A percentile compares a stretch with the other conserved stretches of the same genome.
Evolutionary conservation across 1,139 yeast genomes (phyloP).

Genomic region (Nakaseomyces glabratus): DNA sequence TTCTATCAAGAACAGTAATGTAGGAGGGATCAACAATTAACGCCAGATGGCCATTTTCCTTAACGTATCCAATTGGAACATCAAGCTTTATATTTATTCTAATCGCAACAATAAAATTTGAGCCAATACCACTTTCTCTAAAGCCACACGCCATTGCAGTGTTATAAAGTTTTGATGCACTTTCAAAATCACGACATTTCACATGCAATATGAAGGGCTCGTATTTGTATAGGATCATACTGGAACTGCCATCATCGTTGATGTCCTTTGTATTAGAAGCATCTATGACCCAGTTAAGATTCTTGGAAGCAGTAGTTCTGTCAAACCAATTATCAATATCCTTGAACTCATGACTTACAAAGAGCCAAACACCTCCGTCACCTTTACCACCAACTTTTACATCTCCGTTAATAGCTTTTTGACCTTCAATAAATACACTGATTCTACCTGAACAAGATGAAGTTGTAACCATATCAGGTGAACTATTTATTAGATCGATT

Average conservation of each 20-base stretch:
- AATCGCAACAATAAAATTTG: slow-evolving; percentile 69
- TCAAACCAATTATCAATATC: slow-evolving; percentile 48
- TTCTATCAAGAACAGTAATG: slow-evolving; percentile 39
- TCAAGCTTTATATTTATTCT: slow-evolving; percentile 58
- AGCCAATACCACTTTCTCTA: slow-evolving; percentile 79
- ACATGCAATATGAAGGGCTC: slow-evolving; percentile 83
- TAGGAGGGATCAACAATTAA: slow-evolving; percentile 45
- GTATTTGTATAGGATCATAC: slow-evolving; percentile 63
- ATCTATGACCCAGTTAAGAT: not conserved
- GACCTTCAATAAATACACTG: slow-evolving; percentile 70
- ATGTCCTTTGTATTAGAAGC: slow-evolving; percentile 3
- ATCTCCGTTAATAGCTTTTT: slow-evolving; percentile 22
- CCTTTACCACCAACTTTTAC: slow-evolving; percentile 74
- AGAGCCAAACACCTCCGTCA: slow-evolving; percentile 76
- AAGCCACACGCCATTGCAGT: slow-evolving; percentile 79
- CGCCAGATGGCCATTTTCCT: slow-evolving; percentile 30
- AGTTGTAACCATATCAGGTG: slow-evolving; percentile 67
- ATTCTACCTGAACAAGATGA: slow-evolving; percentile 86
- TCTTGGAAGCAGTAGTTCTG: slow-evolving; percentile 8
- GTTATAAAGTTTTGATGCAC: slow-evolving; percentile 56
- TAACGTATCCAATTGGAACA: slow-evolving; percentile 57
- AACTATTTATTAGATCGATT: slow-evolving; percentile 54
- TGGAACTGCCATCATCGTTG: slow-evolving; percentile 10
- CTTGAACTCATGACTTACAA: slow-evolving; percentile 57
- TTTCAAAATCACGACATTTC: slow-evolving; percentile 52